These are phyloP conservation scores for Cordyceps farinosa DNA, from an alignment of 2,329 filamentous ascomycete species.

Conservation along the genomic window DNA sequence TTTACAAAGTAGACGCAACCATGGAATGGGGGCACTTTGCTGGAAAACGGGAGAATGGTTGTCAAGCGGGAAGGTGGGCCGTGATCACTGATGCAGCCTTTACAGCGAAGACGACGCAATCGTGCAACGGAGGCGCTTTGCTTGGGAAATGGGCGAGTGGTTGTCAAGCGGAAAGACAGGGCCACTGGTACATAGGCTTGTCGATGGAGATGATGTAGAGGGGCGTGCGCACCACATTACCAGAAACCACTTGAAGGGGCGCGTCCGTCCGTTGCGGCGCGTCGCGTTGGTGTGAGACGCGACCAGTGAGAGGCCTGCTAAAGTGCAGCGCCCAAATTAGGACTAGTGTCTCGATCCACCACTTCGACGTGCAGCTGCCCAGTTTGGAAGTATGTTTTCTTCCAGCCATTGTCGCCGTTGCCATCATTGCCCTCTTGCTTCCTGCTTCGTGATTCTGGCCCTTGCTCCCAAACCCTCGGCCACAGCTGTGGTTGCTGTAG, in stretches of 20 bases:
- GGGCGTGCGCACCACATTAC: background rate
- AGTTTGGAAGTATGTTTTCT: background rate
- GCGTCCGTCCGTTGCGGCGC: constrained; percentile 1
- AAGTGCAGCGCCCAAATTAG: background rate
- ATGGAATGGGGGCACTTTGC: background rate
- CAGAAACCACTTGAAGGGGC: constrained; percentile 10
- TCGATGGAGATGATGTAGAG: constrained; percentile 7
- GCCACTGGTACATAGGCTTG: background rate
- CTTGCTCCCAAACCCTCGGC: background rate
- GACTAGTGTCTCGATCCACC: background rate
- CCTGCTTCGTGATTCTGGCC: background rate
- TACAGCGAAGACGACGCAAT: background rate
- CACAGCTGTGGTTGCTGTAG: constrained; percentile 7
- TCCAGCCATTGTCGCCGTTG: background rate
- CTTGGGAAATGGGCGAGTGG: too few relatives aligned
- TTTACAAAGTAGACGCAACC: background rate
- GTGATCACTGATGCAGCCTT: constrained; percentile 1
- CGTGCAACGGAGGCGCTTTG: background rate
- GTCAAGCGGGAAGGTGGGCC: background rate
- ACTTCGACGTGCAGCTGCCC: background rate
- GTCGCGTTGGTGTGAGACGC: constrained; percentile 16
- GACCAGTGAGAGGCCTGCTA: background rate
- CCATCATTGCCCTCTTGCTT: background rate
- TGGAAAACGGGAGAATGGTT: too few relatives aligned
- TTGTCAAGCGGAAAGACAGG: too few relatives aligned